Evolutionary conservation across 306 rosid species (phyloP).

Genomic region (Quercus engelmannii): DNA sequence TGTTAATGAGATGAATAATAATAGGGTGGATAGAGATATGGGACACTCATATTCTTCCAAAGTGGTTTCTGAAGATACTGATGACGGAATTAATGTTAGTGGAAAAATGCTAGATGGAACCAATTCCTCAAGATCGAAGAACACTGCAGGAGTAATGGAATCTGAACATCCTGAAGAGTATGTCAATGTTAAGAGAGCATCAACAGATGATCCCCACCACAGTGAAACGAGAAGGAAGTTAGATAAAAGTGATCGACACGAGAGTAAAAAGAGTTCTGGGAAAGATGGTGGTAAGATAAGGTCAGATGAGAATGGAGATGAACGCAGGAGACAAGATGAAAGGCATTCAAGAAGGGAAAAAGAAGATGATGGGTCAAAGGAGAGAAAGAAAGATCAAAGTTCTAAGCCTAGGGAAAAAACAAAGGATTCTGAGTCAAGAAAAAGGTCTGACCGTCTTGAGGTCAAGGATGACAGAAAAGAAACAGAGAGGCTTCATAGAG

Average conservation of each 20-base stretch:
- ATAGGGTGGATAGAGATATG: conserved; percentile 30
- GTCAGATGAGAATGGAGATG: conserved; percentile 55
- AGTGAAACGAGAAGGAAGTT: conserved; percentile 47
- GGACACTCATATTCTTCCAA: conserved; percentile 38
- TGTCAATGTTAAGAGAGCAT: conserved; percentile 24
- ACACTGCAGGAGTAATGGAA: conserved; percentile 26
- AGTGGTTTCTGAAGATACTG: conserved; percentile 34
- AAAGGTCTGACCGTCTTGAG: conserved; percentile 55
- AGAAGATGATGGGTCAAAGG: conserved; percentile 55
- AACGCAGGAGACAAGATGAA: conserved; percentile 57
- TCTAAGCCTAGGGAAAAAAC: conserved; percentile 45
- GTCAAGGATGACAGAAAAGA: conserved; percentile 64
- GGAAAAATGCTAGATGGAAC: conserved; percentile 38
- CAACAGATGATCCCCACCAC: conserved; percentile 33
- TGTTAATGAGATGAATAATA: conserved; percentile 32
- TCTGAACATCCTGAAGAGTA: conserved; percentile 40
- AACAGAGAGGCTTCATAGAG: conserved; percentile 48
- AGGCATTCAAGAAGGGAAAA: conserved; percentile 57
- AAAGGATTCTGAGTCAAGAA: conserved; percentile 70
- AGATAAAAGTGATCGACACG: conserved; percentile 45
- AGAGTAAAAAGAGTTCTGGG: conserved; percentile 35
- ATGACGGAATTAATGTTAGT: conserved; percentile 30
- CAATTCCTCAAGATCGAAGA: conserved; percentile 40
- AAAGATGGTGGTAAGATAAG: conserved; percentile 52
- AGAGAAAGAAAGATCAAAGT: conserved; percentile 51